A percentile compares a stretch with the other conserved stretches of the same genome.
phyloP scores from a whole-genome alignment of 441 rosid genomes.

The Mallotus repandus region DNA sequence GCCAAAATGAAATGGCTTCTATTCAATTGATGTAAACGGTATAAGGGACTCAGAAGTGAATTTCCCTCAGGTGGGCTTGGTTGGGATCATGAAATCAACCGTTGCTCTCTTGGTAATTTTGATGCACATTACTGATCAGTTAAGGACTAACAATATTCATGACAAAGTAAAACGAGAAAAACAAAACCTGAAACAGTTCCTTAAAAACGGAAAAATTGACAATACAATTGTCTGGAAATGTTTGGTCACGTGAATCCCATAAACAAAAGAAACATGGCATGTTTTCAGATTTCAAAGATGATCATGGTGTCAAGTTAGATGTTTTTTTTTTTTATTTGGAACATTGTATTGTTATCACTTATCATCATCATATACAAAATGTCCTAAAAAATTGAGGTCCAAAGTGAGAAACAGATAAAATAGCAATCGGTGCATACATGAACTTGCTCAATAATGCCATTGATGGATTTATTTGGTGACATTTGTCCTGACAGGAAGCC shows the following conservation, averaged over 20 bases:
- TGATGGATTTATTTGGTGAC: not conserved
- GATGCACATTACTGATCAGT: no score
- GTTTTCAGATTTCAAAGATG: constrained; percentile 1
- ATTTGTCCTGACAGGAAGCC: not conserved
- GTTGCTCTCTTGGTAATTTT: no score
- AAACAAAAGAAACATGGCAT: constrained; percentile 17
- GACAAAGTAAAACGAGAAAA: not conserved
- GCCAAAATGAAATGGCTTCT: no score
- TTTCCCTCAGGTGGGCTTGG: no score
- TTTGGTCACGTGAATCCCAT: constrained; percentile 5
- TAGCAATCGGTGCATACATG: constrained; percentile 8
- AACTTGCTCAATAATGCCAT: constrained; percentile 3
- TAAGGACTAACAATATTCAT: not conserved
- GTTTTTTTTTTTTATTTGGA: not conserved
- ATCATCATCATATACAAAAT: not conserved
- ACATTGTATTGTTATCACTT: not conserved
- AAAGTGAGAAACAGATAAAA: constrained; percentile 3
- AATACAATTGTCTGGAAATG: not conserved
- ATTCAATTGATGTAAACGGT: no score
- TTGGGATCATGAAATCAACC: no score
- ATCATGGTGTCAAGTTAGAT: not conserved
- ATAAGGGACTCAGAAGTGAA: no score
- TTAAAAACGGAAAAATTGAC: not conserved
- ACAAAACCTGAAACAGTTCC: no score
- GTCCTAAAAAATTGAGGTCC: not conserved